Base-by-base conservation (phyloP, 179 eudicot species). In the Drosera spatulata region DNA sequence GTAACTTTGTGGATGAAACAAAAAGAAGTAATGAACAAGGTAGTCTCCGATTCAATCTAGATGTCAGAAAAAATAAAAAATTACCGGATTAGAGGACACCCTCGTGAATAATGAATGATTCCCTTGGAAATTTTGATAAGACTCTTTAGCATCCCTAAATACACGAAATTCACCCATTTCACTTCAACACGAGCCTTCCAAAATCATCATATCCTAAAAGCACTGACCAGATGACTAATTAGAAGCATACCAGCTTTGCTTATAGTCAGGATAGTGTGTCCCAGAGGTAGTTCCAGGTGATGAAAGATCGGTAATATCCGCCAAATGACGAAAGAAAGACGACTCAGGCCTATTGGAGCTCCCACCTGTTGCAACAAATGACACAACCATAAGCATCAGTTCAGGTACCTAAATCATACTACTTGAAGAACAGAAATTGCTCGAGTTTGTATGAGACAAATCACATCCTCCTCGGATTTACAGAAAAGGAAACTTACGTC, bases 61-160 rank as follows among this genome's bases (percentile, higher is more conserved):
- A n/a, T n/a, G n/a, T n/a, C n/a, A n/a, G n/a, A n/a, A n/a, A n/a
- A n/a, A n/a, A n/a, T n/a, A n/a, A n/a, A n/a, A n/a, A n/a, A n/a
- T 45, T 67, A 87, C 91, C 85, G 82, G 75, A 61, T 85, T 77
- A 66, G 94, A 78, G 40, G 94, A 76, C 64, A 80, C 85, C 60
- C 72, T 71, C 40, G 74, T 45, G 41, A 63, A 68, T 47, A 80
- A 55, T 52, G 70, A 61, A 51, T 72, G 70, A 67, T 76, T 56
- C 53, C 38, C 49, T 49, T 61, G 66, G 70, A 73, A 41, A 61
- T 39, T 50, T 39, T 38, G 61, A 38, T 70, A 65, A 11, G 59
- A 22, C 58, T 70, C 71, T 59, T 59, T 50, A 22, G 52, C 38
- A 4, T 65, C 64, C 73, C 82, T 77, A 66, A 63, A 63, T 53